These are phyloP conservation scores for Tetradesmus lagerheimii DNA, from an alignment of 139 green algal genomes.

Conservation along the genomic window DNA sequence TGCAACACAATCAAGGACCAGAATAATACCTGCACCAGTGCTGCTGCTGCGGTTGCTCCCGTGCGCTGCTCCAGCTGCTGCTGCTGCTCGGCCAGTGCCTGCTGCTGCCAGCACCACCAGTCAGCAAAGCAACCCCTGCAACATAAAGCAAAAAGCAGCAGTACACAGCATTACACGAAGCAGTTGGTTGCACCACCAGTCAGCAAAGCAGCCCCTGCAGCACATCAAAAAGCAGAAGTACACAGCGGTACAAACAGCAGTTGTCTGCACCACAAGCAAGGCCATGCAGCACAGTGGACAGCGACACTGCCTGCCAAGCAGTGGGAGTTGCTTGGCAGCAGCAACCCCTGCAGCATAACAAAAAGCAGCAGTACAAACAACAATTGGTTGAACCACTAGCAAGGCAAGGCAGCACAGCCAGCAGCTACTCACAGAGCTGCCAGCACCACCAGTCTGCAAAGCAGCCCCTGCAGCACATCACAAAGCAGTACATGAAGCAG, in stretches of 20 bases:
- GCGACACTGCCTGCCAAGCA: no score
- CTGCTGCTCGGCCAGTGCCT: neutral
- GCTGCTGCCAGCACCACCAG: slow-evolving; percentile 34
- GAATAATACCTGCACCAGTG: neutral
- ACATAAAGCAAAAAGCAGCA: neutral
- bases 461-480: neutral
- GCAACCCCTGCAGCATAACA: no score
- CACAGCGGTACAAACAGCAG: no score
- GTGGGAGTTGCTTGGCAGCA: no score
- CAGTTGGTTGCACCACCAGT: slow-evolving; percentile 31
- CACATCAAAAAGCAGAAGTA: neutral
- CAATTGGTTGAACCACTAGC: no score
- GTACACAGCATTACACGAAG: no score
- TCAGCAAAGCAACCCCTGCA: slow-evolving; percentile 7
- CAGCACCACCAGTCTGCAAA: slow-evolving; percentile 23
- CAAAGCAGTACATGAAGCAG: neutral
- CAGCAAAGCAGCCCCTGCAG: slow-evolving; percentile 12
- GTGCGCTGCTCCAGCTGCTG: neutral
- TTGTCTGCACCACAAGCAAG: no score
- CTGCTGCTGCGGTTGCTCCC: neutral
- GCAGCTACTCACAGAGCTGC: no score
- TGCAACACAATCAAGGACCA: no score
- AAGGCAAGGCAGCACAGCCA: no score
- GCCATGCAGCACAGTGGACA: no score
- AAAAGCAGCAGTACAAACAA: no score